Conservation (phyloP, 1,139 yeast genomes). For the Magnusiomyces starmeri region DNA sequence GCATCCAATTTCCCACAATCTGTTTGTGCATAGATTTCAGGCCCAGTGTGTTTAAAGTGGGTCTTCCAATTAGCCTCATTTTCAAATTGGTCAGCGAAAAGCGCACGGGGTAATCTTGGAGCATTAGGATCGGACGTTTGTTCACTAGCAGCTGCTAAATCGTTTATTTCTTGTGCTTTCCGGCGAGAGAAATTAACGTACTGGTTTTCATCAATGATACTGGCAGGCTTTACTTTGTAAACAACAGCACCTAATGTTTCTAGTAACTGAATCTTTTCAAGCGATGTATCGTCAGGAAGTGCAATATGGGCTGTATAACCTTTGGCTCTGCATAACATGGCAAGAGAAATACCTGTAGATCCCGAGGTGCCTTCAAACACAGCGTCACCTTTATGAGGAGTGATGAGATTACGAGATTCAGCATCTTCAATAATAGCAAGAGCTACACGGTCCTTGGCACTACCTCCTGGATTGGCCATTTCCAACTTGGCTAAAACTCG, state of each 20-base stretch:
- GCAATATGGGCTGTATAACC: slow-evolving; percentile 90
- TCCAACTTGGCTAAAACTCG: slow-evolving; percentile 84
- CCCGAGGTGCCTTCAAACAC: slow-evolving; percentile 95
- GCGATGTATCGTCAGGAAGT: slow-evolving; percentile 90
- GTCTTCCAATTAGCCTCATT: slow-evolving; percentile 84
- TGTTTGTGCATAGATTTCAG: slow-evolving; percentile 75
- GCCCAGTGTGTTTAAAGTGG: slow-evolving; percentile 81
- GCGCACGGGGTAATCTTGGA: slow-evolving; percentile 38
- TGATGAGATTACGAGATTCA: slow-evolving; percentile 51
- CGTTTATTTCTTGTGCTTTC: slow-evolving; percentile 51
- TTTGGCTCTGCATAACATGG: slow-evolving; percentile 75
- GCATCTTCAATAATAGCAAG: slow-evolving; percentile 68
- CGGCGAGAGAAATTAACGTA: slow-evolving; percentile 81
- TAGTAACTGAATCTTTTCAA: slow-evolving; percentile 67
- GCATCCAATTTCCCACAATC: slow-evolving; percentile 49
- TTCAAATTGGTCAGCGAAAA: slow-evolving; percentile 94
- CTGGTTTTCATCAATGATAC: slow-evolving; percentile 88
- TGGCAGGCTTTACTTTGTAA: slow-evolving; percentile 90
- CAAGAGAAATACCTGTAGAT: slow-evolving; percentile 90
- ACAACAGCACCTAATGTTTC: slow-evolving; percentile 73
- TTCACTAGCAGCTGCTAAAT: slow-evolving; percentile 30
- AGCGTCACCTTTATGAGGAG: slow-evolving; percentile 52
- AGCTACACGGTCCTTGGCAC: slow-evolving; percentile 93
- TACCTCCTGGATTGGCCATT: slow-evolving; percentile 85
- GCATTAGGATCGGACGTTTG: neutral